phyloP scores from a whole-genome alignment of 2,329 filamentous ascomycete genomes.

The Monosporascus sp. region DNA sequence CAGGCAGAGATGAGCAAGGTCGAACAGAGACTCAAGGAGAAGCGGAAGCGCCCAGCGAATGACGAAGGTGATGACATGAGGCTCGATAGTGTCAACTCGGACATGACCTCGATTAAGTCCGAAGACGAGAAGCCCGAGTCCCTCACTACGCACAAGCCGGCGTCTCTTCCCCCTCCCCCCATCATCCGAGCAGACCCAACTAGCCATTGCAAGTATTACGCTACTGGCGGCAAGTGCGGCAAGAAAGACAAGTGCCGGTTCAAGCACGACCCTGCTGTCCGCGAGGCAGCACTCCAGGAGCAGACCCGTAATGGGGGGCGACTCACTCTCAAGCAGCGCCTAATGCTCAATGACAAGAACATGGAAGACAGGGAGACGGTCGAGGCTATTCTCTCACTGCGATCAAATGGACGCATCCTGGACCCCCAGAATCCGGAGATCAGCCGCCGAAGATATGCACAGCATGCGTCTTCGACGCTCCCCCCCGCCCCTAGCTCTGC shows the following conservation, averaged over 20 bases:
- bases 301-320: conserved; percentile 60
- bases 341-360: conserved; percentile 63
- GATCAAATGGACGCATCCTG: conserved; percentile 51
- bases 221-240: conserved; percentile 62
- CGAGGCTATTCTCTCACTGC: conserved; percentile 60
- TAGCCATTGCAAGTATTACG: conserved; percentile 67
- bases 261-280: conserved; percentile 59
- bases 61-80: conserved; percentile 64
- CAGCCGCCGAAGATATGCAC: conserved; percentile 25
- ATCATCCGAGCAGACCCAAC: conserved; percentile 53
- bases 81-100: conserved; percentile 35
- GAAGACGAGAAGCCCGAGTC: conserved; percentile 57
- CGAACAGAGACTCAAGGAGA: conserved; percentile 56
- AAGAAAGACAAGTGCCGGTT: conserved; percentile 74
- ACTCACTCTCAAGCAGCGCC: conserved; percentile 60
- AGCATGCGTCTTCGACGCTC: conserved; percentile 19
- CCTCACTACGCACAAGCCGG: conserved; percentile 43
- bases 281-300: conserved; percentile 58
- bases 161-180: conserved; percentile 39
- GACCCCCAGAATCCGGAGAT: conserved; percentile 25
- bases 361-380: conserved; percentile 63
- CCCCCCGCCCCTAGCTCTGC: conserved; percentile 18
- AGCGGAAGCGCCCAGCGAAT: conserved; percentile 62
- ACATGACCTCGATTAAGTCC: conserved; percentile 36
- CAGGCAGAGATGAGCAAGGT: conserved; percentile 55